Evolutionary conservation across 2,329 filamentous ascomycete genomes (phyloP).

Genomic region (Pyricularia grisea): DNA sequence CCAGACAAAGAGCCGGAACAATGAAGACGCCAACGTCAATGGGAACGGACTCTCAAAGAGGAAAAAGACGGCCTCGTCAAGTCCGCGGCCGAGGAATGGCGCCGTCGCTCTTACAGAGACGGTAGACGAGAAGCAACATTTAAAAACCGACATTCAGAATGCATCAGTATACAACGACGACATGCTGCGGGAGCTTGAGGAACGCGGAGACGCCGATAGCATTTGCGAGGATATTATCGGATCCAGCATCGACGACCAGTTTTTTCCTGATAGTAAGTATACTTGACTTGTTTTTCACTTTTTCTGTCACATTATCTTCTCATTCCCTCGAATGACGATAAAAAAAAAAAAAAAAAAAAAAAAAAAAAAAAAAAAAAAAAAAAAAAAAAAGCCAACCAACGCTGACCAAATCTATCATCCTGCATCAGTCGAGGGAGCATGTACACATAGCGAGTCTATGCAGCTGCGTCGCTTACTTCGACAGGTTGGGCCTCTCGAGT

Average conservation of each 20-base stretch:
- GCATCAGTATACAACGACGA: slow-evolving; percentile 2
- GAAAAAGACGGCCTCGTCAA: not conserved
- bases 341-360: no score
- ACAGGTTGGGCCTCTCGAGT: slow-evolving; percentile 66
- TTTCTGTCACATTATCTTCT: not conserved
- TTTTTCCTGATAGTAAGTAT: slow-evolving; percentile 32
- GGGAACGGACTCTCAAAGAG: slow-evolving; percentile 1
- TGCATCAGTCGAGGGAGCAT: slow-evolving; percentile 36
- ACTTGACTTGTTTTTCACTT: no score
- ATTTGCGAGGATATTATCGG: slow-evolving; percentile 55
- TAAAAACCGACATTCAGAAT: slow-evolving; percentile 7
- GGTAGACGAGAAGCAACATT: slow-evolving; percentile 6
- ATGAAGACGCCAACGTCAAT: not conserved
- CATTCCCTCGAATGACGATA: no score
- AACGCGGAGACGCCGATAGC: slow-evolving; percentile 30
- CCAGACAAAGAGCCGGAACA: not conserved
- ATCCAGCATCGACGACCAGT: slow-evolving; percentile 43
- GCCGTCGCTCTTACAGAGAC: slow-evolving; percentile 4
- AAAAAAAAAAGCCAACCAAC: no score
- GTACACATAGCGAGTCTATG: slow-evolving; percentile 60
- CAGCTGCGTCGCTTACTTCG: slow-evolving; percentile 63
- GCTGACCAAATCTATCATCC: slow-evolving; percentile 5
- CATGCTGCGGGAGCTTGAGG: slow-evolving; percentile 5
- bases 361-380: no score
- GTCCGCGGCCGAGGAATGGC: not conserved